A percentile compares a stretch with the other conserved stretches of the same genome.
phyloP scores from a whole-genome alignment of 1,284 basidiomycete species.

The Ganoderma leucocontextum region DNA sequence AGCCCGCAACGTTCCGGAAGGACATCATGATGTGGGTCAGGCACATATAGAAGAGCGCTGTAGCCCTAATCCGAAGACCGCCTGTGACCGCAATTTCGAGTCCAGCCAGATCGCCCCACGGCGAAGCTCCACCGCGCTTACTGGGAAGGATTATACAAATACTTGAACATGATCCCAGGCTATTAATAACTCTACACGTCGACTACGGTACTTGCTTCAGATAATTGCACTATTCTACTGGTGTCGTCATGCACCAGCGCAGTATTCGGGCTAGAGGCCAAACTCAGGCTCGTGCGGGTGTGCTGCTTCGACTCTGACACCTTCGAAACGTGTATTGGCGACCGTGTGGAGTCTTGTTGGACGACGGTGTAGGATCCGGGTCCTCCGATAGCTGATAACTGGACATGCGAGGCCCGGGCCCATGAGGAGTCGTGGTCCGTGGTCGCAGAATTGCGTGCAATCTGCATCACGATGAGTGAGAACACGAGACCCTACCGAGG shows the following conservation, averaged over 20 bases:
- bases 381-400: background rate
- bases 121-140: background rate
- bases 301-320: background rate
- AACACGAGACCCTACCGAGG: conserved; percentile 10
- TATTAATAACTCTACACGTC: background rate
- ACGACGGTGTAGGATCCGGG: background rate
- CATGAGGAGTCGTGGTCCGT: background rate
- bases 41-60: background rate
- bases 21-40: background rate
- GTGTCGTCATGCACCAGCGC: background rate
- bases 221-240: background rate
- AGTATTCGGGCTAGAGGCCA: background rate
- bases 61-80: background rate
- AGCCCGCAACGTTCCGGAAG: background rate
- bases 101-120: background rate
- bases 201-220: background rate
- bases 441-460: background rate
- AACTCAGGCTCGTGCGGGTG: background rate
- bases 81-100: background rate
- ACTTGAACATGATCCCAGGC: background rate
- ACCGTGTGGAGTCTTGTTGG: background rate
- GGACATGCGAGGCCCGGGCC: background rate
- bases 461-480: conserved; percentile 12
- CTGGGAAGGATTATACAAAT: too few relatives aligned
- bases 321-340: background rate